phyloP scores from a whole-genome alignment of 352 stramenopile species.

The Pythium biforme region DNA sequence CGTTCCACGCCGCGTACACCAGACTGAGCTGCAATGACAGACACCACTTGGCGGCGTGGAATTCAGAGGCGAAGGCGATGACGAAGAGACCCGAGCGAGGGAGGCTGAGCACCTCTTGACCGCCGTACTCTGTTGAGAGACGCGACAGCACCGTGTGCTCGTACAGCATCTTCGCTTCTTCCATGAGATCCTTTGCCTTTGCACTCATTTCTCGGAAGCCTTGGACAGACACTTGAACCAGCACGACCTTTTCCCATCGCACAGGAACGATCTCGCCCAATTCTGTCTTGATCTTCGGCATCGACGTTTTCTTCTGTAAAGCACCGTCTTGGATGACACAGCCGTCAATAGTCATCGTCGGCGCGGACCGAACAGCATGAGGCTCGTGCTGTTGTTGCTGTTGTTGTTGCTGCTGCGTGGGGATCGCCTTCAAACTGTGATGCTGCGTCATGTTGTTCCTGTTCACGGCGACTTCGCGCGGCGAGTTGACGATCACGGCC shows the following conservation, averaged over 20 bases:
- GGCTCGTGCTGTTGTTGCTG: constrained; percentile 15
- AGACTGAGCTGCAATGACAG: constrained; percentile 81
- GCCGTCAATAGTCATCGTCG: constrained; percentile 11
- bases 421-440: constrained; percentile 14
- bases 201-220: constrained; percentile 77
- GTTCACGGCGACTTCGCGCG: constrained; percentile 1
- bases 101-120: constrained; percentile 79
- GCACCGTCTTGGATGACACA: constrained; percentile 9
- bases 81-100: constrained; percentile 76
- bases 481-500: constrained; percentile 14
- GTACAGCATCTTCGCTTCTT: constrained; percentile 84
- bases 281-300: constrained; percentile 79
- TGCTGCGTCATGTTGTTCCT: constrained; percentile 14
- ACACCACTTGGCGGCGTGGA: constrained; percentile 87
- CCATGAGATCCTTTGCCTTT: constrained; percentile 81
- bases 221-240: constrained; percentile 84
- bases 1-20: constrained; percentile 85
- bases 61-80: constrained; percentile 83
- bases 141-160: constrained; percentile 84
- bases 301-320: constrained; percentile 50
- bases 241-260: constrained; percentile 78
- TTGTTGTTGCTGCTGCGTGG: constrained; percentile 20
- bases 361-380: constrained; percentile 17
- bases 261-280: constrained; percentile 72
- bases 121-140: constrained; percentile 80